Evolutionary conservation across 495 filamentous ascomycete species (phyloP), one percentile per base, ranked within the genome.

Genomic region (Saxispiralis lemnorum): DNA sequence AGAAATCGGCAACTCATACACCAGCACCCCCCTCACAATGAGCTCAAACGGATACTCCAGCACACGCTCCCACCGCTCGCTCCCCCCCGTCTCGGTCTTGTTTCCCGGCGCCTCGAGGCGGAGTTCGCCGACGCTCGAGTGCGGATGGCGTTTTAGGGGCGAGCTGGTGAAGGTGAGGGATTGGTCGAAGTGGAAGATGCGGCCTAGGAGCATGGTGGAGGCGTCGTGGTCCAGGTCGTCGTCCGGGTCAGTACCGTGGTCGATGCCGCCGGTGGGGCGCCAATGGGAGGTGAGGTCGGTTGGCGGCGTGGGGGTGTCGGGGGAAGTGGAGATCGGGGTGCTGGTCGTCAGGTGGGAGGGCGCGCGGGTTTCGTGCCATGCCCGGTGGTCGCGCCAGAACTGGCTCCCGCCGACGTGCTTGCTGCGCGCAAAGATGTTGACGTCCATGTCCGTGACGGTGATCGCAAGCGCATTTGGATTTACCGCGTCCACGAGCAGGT

Each of bases 391-490:
- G 9, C 72, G 71, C 76, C 78, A 83, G 60, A 78, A 76, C 44
- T 79, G 75, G 41, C 85, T 80, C 18, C 73, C 78, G 18, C 81
- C 79, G 30, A 88, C 79, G 55, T 85, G 79, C 17, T 78, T 79
- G 37, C 85, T 93, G 57, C 86, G 89, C 6, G 89, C 89, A 59
- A 96, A 96, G 17, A 97, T 71, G 52, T 89, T 82, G 40, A 96
- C 68, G 57, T 95, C 81, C 52, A 88, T 79, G 20, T 81, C 72
- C 49, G 80, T 75, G 39, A 97, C 73, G 7, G 78, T 78, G 19
- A 97, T 76, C 13, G 80, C 74, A 35, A 95, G 78, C 15, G 93
- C 69, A 49, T 97, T 97, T 0, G 87, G 89, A 56, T 97, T 97
- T 46, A 82, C 66, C 1, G 88, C 89, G 46, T 69, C 69, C 31